Evolutionary conservation across 768 basidiomycete genomes (phyloP), one percentile per base, ranked within the genome.

Genomic region (Trametes meyenii): DNA sequence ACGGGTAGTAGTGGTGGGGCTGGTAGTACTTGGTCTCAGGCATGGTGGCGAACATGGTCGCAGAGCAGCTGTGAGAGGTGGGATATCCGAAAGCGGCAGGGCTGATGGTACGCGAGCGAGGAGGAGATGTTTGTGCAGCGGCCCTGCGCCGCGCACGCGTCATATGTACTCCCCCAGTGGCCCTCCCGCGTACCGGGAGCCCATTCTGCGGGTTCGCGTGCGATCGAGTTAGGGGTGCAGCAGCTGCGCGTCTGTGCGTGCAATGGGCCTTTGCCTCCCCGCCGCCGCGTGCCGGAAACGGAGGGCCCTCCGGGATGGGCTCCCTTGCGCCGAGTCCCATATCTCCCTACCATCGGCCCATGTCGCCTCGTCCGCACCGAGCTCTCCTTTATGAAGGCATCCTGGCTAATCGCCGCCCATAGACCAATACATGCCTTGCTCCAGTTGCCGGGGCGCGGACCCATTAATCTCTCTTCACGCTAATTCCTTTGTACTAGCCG

Each of bases 201-300:
- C 55, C 29, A 49, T 46, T 57, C 50, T 49, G 35, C 45, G 55
- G 6, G 36, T 61, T 61, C 60, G 40, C 54, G 39, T 13, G 51
- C 51, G 52, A 62, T 62, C 65, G 50, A 51, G 65, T 50, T 63
- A 49, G 52, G 61, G 61, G 62, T 62, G 57, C 48, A 48, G 55
- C n/a, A 43, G 50, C 48, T 66, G 61, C 57, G 58, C 56, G 46
- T 36, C 19, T 62, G 44, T 23, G 36, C 39, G 40, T 57, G 51
- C 53, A 21, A 48, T 59, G 50, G 42, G 17, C 54, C 51, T 36
- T 48, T 53, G 66, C 66, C 70, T 65, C 68, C 67, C 63, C 65
- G 66, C 57, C 62, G 66, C 64, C 70, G 61, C 70, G 70, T 71
- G 70, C 68, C 70, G 43, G 61, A 66, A 62, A 61, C 60, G 67